Base-by-base conservation (phyloP, 495 filamentous ascomycete genomes). In the Penicillium subrubescens region DNA sequence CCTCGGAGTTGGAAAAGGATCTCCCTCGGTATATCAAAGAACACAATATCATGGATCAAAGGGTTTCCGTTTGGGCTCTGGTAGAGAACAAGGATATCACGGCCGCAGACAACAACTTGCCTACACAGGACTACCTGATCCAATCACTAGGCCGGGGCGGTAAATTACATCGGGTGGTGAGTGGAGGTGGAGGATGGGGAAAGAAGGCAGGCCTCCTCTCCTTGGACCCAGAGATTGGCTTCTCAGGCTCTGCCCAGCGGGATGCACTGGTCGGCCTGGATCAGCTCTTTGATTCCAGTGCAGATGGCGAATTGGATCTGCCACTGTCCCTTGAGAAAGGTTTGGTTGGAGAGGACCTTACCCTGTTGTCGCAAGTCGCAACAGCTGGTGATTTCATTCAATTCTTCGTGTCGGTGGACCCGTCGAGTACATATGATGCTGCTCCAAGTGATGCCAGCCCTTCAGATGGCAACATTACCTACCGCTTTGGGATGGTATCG, bases 111-210 rank as follows among this genome's bases (percentile, higher is more conserved):
- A 19, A 56, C 64, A 65, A 46, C 59, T 60, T 67, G 56, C 43
- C 61, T 35, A 60, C 72, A 12, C 70, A 71, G 21, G 65, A 70
- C 54, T 51, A 65, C 39, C 51, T 79, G 23, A 55, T 57, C 27
- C 51, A 72, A 23, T 69, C 69, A 10, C 61, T 82, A 21, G 53
- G 46, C 7, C 67, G 69, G 8, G 87, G 88, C 17, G 82, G 83
- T 57, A 86, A 80, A 61, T 62, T 91, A 17, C 85, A 88, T 65
- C 89, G 82, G 69, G 86, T 92, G 44, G 86, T 95, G 60, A 95
- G 92, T 72, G 93, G 93, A 23, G 93, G 93, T 64, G 93, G 93
- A 57, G 93, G 93, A 51, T 97, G 93, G 93, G 93, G 93, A 6
- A 79, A 86, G 64, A 97, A 96, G 73, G 86, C 88, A 60, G 93